Evolutionary conservation across 306 rosid genomes (phyloP).

Genomic region (Prosopis cineraria): DNA sequence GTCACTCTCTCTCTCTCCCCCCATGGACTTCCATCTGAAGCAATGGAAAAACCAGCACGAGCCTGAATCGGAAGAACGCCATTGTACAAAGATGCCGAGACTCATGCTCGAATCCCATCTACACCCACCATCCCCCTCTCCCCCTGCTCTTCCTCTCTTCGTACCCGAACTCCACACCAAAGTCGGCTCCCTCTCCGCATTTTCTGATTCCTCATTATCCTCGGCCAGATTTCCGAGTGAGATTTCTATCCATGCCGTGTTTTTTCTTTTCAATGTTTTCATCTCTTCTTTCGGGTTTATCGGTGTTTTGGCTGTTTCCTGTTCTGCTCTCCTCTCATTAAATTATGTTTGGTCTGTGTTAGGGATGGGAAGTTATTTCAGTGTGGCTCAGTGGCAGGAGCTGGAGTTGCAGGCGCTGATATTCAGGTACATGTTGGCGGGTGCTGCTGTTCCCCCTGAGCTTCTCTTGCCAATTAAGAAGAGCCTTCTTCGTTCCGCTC

Average conservation of each 20-base stretch:
- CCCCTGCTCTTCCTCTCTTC: slow-evolving; percentile 73
- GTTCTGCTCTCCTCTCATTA: not conserved
- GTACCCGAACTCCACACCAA: slow-evolving; percentile 64
- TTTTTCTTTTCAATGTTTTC: slow-evolving; percentile 29
- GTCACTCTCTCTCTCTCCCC: slow-evolving; percentile 41
- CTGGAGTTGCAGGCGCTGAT: slow-evolving; percentile 95
- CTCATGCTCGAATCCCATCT: slow-evolving; percentile 60
- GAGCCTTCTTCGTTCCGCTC: slow-evolving; percentile 59
- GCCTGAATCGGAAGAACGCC: slow-evolving; percentile 90
- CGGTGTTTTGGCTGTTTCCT: not conserved
- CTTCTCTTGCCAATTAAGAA: slow-evolving; percentile 90
- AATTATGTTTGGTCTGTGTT: not conserved
- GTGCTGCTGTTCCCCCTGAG: slow-evolving; percentile 85
- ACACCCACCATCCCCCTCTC: slow-evolving; percentile 45
- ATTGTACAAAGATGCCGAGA: slow-evolving; percentile 84
- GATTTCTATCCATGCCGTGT: slow-evolving; percentile 13
- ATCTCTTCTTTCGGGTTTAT: slow-evolving; percentile 25
- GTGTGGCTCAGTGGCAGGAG: slow-evolving; percentile 89
- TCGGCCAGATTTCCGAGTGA: slow-evolving; percentile 65
- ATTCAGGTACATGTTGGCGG: slow-evolving; percentile 83
- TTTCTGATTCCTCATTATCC: slow-evolving; percentile 54
- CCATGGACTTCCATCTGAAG: slow-evolving; percentile 86
- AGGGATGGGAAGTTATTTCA: slow-evolving; percentile 86
- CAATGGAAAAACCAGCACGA: slow-evolving; percentile 88
- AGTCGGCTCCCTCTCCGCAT: slow-evolving; percentile 57